Base-by-base conservation (phyloP, 371 early-diverging fungal genomes). In the Mucor circinelloides region DNA sequence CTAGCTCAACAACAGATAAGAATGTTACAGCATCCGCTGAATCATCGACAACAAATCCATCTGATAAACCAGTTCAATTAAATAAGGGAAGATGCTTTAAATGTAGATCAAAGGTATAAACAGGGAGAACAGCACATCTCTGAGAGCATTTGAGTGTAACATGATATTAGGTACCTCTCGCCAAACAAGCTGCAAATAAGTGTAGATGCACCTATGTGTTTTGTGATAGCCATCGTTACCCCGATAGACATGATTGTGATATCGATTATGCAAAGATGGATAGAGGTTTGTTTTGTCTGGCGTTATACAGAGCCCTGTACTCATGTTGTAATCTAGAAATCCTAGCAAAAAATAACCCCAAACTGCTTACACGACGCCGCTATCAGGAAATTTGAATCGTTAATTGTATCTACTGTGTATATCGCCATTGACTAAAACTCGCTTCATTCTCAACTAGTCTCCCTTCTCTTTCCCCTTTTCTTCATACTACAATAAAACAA, bases 141-240 rank as follows among this genome's bases (percentile, higher is more conserved):
- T 13, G 6, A 32, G 30, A 31, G 9, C 19, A 31, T 30, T 0
- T n/a, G 27, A n/a, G 30, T 56, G 32, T 31, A 56, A 30, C 32
- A 56, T 32, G n/a, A 56, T n/a, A 56, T 60, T 36, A 87, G 85
- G 83, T 94, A 38, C 92, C 91, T 50, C 79, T 93, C 48, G 92
- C 90, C 58, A 94, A 94, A 78, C 94, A 94, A 80, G 85, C 89
- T 8, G 88, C 86, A 60, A 93, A 93, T 82, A 90, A 88, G 76
- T 94, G 94, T 74, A 86, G 91, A 59, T 94, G 94, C 71, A 83
- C 86, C 58, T 91, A 89, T 71, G 87, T 93, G 36, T 94, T 88
- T 71, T 94, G 94, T 71, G 94, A 94, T 68, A 75, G 84, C 27
- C 94, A 94, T 78, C 89, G 89, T 63, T 87, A 85, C 62, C 90